Evolutionary conservation across 257 asterid genomes (phyloP), one percentile per base, ranked within the genome.

Genomic region (Penstemon eatonii): DNA sequence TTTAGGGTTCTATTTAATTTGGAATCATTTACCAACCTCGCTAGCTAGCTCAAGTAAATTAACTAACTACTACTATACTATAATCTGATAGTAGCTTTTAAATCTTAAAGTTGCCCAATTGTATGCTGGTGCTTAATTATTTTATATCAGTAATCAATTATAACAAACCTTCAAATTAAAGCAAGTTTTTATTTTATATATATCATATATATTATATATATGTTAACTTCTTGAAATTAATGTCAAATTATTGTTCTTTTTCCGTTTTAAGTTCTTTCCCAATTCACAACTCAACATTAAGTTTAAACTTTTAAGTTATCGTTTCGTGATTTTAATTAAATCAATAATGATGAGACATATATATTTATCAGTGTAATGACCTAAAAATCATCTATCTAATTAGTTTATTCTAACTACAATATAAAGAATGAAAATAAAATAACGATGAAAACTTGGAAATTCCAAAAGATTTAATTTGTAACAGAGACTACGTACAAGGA

Each of bases 11-110:
- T 9, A 19, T 19, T 15, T 43, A 18, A 12, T 63, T 38, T 8
- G n/a, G 33, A 65, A 53, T 46, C 69, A 70, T 52, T 52, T 75
- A 56, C 76, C 76, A 46, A 71, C 70, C 47, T 67, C 66, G 66
- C 47, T 67, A 71, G 66, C 47, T 15, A 15, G 18, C 18, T 67
- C 12, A 39, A 7, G 15, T 40, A 46, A 58, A 51, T 15, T 6
- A 63, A 60, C 60, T 76, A 19, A 45, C 54, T 71, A 68, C 40
- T 43, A 25, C 33, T 25, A 25, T 25, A n/a, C 10, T 2, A 9
- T 18, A 5, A 13, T 52, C 8, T 42, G 50, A 4, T 19, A 33
- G 44, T 19, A 33, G 44, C 71, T 66, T 66, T 66, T 53, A 49
- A 64, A 47, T 45, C 8, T 44, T 1, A 52, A 59, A 59, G 15